Evolutionary conservation across 129 eudicot genomes (phyloP), one percentile per base, ranked within the genome.

Genomic region (Escallonia herrerae): DNA sequence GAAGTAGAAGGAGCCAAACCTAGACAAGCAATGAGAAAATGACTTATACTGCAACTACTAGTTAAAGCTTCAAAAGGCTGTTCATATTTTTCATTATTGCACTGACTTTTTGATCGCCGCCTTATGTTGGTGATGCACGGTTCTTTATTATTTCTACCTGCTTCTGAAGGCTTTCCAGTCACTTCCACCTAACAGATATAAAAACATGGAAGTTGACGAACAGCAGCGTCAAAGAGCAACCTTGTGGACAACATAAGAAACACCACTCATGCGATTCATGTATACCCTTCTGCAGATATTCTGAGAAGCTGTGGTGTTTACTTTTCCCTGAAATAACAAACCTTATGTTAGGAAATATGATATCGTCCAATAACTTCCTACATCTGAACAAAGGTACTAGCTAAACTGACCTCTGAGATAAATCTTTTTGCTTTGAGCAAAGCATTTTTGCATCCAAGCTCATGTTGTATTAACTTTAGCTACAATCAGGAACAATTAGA

Each of bases 361-460:
- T 49, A 49, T 11, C 1, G 3, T 49, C 13, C 9, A 1, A 73
- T 40, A 8, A 7, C 3, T 22, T 8, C 58, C 56, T 48, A 60
- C 43, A 47, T 38, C 49, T 61, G 41, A 44, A 56, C 43, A 55
- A 66, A 7, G 71, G 15, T 8, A 43, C 42, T 14, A 51, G 51
- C 40, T 59, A 56, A 9, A 52, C 81, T 69, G 69, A 87, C 95
- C 90, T 81, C 74, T 62, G 74, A 58, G 65, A 81, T 82, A 55
- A 77, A 43, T 14, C 72, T 57, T 72, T 64, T 81, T 43, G 83
- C 85, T 42, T 63, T 69, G 14, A 80, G 75, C 77, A 87, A 72
- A 56, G 75, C 74, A 58, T 58, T 79, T 81, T 70, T 83, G 80
- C 87, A 87, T 46, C 87, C 90, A 63, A 87, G 76, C 50, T 75